Percentiles rank a stretch among this genome's conserved stretches.
Conservation (phyloP, 495 filamentous ascomycete species). For the Penicillium flavigenum region DNA sequence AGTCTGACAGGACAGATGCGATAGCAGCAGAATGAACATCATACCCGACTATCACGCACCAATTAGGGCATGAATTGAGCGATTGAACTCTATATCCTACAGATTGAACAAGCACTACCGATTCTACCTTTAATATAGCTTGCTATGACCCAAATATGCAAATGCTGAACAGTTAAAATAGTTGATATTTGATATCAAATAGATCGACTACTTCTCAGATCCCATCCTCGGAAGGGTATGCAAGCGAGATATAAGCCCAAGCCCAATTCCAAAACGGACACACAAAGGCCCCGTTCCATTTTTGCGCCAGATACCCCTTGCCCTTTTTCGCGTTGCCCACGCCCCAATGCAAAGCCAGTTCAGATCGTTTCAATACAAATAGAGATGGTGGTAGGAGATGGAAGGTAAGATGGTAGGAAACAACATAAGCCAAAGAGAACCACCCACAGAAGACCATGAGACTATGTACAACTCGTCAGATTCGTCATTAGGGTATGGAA, state of each 20-base stretch:
- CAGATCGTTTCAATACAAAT: not conserved
- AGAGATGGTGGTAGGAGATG: not conserved
- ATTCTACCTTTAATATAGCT: not conserved
- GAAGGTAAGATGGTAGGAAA: not conserved
- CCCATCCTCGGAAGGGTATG: not conserved
- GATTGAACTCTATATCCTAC: not conserved
- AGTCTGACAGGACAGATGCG: not conserved
- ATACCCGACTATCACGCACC: not conserved
- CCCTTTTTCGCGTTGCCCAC: not conserved
- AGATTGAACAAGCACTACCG: not conserved
- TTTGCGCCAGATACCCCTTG: not conserved
- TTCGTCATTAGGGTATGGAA: constrained; percentile 3
- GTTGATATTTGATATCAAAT: not conserved
- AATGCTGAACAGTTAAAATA: not conserved
- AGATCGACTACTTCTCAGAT: not conserved
- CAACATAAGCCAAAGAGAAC: not conserved
- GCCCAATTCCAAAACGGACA: constrained; percentile 5
- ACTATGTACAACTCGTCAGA: constrained; percentile 12
- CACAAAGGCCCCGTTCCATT: not conserved
- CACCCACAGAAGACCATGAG: not conserved
- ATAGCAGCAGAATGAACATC: not conserved
- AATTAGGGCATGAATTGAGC: not conserved
- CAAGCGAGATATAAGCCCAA: not conserved
- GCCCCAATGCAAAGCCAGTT: constrained; percentile 6
- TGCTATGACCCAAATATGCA: not conserved